phyloP scores from a whole-genome alignment of 1,284 basidiomycete species.

The Xerocomus nothofagi region DNA sequence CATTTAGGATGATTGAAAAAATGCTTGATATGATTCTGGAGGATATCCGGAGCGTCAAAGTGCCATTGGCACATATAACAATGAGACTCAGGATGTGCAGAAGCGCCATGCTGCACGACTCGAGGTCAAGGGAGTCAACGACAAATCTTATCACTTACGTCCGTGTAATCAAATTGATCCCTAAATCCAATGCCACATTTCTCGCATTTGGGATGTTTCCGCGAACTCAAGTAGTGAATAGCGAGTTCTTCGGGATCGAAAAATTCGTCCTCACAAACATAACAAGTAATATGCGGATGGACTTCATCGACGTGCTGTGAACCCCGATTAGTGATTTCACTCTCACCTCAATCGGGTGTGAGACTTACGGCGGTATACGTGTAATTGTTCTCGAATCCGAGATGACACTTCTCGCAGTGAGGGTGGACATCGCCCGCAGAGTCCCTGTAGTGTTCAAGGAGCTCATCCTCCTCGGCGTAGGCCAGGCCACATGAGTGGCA shows the following conservation, averaged over 20 bases:
- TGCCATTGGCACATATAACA: conserved; percentile 37
- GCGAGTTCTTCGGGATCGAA: conserved; percentile 27
- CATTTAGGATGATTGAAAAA: conserved; percentile 36
- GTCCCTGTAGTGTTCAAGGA: conserved; percentile 31
- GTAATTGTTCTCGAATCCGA: conserved; percentile 24
- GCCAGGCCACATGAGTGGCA: conserved; percentile 28
- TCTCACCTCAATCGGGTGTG: not conserved
- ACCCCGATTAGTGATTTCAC: conserved; percentile 1
- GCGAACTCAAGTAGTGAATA: conserved; percentile 28
- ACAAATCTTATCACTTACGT: conserved; percentile 22
- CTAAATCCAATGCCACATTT: conserved; percentile 31
- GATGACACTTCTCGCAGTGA: conserved; percentile 25
- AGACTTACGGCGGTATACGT: conserved; percentile 24
- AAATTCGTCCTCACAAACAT: conserved; percentile 25
- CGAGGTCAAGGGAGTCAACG: conserved; percentile 7
- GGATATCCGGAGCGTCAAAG: conserved; percentile 29
- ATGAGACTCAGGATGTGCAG: conserved; percentile 32
- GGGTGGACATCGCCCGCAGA: conserved; percentile 29
- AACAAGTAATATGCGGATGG: conserved; percentile 31
- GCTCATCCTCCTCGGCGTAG: conserved; percentile 28
- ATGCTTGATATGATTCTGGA: conserved; percentile 35
- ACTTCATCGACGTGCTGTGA: conserved; percentile 25
- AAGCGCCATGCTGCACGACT: conserved; percentile 29
- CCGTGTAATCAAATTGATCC: conserved; percentile 31
- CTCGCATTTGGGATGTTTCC: conserved; percentile 30